phyloP scores from a whole-genome alignment of 2,329 filamentous ascomycete species.

The Trichoderma semiorbis region DNA sequence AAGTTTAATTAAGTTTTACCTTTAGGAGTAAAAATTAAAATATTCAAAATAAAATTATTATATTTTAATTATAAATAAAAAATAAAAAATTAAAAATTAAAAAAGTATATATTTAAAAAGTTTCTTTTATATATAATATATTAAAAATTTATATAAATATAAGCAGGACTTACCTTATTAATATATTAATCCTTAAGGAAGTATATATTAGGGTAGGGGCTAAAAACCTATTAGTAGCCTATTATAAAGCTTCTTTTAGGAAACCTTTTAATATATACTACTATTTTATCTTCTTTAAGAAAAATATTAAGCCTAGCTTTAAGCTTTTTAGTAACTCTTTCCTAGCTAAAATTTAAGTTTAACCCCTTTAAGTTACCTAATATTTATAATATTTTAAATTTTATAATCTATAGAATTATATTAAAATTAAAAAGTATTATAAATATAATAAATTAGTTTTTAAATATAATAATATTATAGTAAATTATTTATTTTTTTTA shows the following conservation, averaged over 20 bases:
- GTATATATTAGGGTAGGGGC: background rate
- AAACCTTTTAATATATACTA: background rate
- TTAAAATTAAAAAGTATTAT: background rate
- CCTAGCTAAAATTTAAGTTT: background rate
- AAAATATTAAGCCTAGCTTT: background rate
- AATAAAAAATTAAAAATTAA: no score
- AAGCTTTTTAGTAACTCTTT: background rate
- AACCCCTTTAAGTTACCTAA: background rate
- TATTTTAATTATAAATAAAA: no score
- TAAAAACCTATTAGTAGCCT: background rate
- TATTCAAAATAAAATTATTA: no score
- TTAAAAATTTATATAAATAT: no score
- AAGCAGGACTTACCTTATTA: background rate
- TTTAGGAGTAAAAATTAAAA: no score
- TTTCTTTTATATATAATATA: no score
- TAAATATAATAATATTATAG: background rate
- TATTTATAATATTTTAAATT: background rate
- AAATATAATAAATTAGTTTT: background rate
- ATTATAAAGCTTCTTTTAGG: background rate
- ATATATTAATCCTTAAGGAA: background rate
- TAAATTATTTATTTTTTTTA: no score
- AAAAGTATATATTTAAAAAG: no score
- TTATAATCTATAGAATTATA: background rate
- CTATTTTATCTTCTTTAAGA: background rate
- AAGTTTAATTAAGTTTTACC: no score